Conservation (phyloP, 1,139 yeast genomes). For the Yamadazyma trypodendri region DNA sequence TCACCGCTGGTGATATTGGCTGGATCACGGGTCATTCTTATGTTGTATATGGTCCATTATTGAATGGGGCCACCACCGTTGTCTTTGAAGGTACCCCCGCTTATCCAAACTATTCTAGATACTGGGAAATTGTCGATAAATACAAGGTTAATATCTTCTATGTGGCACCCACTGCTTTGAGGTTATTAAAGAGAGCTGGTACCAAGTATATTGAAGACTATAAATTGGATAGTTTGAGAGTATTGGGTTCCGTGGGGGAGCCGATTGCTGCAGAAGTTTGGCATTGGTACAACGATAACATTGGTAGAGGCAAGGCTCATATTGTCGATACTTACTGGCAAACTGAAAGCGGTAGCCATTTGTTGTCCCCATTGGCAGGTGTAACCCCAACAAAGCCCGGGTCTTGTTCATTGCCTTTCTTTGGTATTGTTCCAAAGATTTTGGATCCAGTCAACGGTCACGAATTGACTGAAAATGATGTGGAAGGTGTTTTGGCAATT, state of each 20-base stretch:
- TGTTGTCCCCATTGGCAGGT: conserved; percentile 95
- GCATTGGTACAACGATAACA: conserved; percentile 96
- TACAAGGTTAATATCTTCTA: conserved; percentile 95
- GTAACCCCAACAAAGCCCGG: conserved; percentile 96
- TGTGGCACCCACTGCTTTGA: conserved; percentile 97
- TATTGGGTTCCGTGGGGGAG: conserved; percentile 97
- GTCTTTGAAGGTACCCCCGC: conserved; percentile 98
- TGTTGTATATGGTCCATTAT: conserved; percentile 90
- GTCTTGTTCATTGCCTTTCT: conserved; percentile 93
- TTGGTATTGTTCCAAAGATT: conserved; percentile 86
- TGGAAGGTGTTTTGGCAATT: conserved; percentile 93
- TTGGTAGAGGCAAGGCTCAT: conserved; percentile 85
- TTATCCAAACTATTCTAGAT: conserved; percentile 93
- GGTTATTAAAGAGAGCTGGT: conserved; percentile 94
- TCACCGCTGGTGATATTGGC: conserved; percentile 99
- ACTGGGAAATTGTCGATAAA: conserved; percentile 94
- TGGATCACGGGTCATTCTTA: conserved; percentile 99
- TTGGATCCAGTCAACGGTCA: conserved; percentile 90
- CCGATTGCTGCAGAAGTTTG: conserved; percentile 97
- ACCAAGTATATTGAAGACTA: conserved; percentile 79
- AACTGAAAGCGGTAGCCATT: conserved; percentile 96
- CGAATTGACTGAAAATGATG: conserved; percentile 84
- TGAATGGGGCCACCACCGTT: conserved; percentile 85
- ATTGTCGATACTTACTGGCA: conserved; percentile 98
- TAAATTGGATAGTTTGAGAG: conserved; percentile 87